Conservation (phyloP, 2,329 filamentous ascomycete genomes). For the Pyrenochaeta sp. region DNA sequence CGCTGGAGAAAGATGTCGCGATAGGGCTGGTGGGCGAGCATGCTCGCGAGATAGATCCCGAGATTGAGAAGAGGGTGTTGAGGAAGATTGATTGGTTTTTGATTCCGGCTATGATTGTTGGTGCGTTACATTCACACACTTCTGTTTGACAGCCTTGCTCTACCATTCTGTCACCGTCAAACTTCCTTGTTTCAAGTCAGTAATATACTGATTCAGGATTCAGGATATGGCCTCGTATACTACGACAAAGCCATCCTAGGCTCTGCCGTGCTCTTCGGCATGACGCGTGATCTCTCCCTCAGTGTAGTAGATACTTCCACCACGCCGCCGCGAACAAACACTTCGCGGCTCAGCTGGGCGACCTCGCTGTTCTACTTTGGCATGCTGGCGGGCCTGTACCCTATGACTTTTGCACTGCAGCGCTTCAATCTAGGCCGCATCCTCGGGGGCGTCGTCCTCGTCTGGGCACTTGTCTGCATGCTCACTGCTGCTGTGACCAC, state of each 20-base stretch:
- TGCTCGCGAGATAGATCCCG: conserved; percentile 62
- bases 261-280: conserved; percentile 75
- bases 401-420: conserved; percentile 75
- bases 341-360: conserved; percentile 75
- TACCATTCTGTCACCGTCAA: too few species aligned
- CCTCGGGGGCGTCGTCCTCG: conserved; percentile 67
- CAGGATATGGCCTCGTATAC: conserved; percentile 71
- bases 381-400: conserved; percentile 76
- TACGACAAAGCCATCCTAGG: conserved; percentile 80
- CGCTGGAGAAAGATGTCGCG: conserved; percentile 62
- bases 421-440: conserved; percentile 70
- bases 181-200: too few species aligned
- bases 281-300: conserved; percentile 73
- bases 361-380: conserved; percentile 83
- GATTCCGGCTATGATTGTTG: conserved; percentile 68
- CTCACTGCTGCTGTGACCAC: conserved; percentile 71
- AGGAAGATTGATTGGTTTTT: conserved; percentile 72
- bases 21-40: conserved; percentile 67
- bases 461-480: conserved; percentile 74
- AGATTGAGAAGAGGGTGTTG: conserved; percentile 63
- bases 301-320: conserved; percentile 60
- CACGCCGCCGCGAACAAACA: conserved; percentile 66
- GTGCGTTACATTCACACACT: conserved; percentile 22
- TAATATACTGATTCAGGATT: too few species aligned
- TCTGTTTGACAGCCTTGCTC: too few species aligned